Evolutionary conservation across 495 filamentous ascomycete genomes (phyloP), one percentile per base, ranked within the genome.

Genomic region (Penicillium roqueforti): DNA sequence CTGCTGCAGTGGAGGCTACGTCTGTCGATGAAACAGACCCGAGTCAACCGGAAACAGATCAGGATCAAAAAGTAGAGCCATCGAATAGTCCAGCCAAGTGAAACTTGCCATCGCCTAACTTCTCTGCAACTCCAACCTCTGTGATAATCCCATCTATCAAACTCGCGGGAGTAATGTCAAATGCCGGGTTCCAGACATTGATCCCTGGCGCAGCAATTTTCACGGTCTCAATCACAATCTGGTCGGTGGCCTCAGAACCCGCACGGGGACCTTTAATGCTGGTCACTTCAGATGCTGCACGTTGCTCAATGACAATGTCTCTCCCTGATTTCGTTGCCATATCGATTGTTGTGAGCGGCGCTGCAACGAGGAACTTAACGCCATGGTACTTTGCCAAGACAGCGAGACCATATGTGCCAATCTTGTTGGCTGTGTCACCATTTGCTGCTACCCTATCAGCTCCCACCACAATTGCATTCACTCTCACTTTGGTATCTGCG

Each of bases 361-460:
- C 93, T 4, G 95, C 93, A 8, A 97, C 92, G 25, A 98, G 77
- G 66, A 98, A 98, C 66, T 93, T 97, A 45, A 97, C 80, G 16
- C 85, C 87, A 66, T 97, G 95, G 61, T 89, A 75, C 55, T 79
- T 84, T 20, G 93, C 93, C 25, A 93, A 77, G 3, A 96, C 87
- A 10, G 93, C 91, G 26, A 98, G 80, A 36, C 80, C 72, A 67
- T 97, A 97, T n/a, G 93, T 98, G 26, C 93, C 93, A 53, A 98
- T 95, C 74, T 98, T 98, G 70, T 98, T 98, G 40, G 93, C 93
- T 2, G 93, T 97, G 72, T 98, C 93, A 31, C 93, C 93, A 65
- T 98, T 98, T 26, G 89, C 87, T 36, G 91, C 93, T 9, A 98
- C 95, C 45, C 93, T 83, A 68, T 98, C 93, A 18, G 93, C 93